These are phyloP conservation scores for Wallacemonas sp. DNA, from an alignment of 208 protist genomes.

Conservation along the genomic window DNA sequence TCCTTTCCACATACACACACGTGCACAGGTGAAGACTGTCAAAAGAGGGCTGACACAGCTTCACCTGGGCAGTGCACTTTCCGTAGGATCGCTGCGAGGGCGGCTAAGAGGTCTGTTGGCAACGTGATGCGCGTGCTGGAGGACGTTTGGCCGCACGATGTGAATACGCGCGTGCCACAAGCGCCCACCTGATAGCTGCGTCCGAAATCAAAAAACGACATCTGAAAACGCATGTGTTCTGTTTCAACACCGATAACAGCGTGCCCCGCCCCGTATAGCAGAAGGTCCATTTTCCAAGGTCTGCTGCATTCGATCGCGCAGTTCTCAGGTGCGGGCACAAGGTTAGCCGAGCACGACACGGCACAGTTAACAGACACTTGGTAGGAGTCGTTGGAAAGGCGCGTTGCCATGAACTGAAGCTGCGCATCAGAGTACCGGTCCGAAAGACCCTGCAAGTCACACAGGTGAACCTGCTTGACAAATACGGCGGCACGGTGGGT, in stretches of 20 bases:
- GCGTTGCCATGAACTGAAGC: constrained; percentile 27
- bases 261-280: constrained; percentile 34
- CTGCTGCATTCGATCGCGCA: neutral
- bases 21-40: neutral
- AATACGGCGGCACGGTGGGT: no score
- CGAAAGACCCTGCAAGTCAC: constrained; percentile 20
- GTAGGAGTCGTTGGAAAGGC: constrained; percentile 47
- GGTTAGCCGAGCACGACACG: neutral
- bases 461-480: constrained; percentile 4
- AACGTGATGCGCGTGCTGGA: constrained; percentile 19
- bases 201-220: constrained; percentile 38
- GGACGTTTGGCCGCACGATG: constrained; percentile 14
- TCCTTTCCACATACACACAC: no score
- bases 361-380: constrained; percentile 37
- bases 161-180: constrained; percentile 25
- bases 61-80: constrained; percentile 23
- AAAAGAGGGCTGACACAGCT: neutral
- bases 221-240: constrained; percentile 16
- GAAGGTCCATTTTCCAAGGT: constrained; percentile 39
- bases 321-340: constrained; percentile 10
- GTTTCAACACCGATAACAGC: constrained; percentile 43
- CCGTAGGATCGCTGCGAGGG: constrained; percentile 19
- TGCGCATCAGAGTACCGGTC: constrained; percentile 21
- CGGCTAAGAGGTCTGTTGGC: constrained; percentile 17
- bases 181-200: constrained; percentile 13